Evolutionary conservation across 495 filamentous ascomycete species (phyloP), one percentile per base, ranked within the genome.

Genomic region (Darksidea phi): DNA sequence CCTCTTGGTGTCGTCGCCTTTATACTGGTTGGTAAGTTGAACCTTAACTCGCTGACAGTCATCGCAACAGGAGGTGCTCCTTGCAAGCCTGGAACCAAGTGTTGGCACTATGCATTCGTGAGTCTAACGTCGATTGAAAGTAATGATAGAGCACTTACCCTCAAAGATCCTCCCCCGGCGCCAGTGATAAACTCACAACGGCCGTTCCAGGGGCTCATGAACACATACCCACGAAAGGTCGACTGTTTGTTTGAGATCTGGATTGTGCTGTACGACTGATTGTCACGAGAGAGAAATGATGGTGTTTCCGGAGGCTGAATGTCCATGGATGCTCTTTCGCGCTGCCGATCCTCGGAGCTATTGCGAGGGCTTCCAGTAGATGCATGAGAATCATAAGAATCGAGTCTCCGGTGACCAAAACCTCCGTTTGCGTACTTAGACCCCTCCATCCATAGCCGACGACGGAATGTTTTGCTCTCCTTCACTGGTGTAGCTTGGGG

Each of bases 151-250:
- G 15, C 15, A 54, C 48, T 41, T 51, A 72, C 71, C 63, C 76
- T 89, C 0, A 96, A 74, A 52, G 81, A 85, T 47, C 86, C 81
- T 18, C 91, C 90, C 34, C 82, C 85, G 34, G 83, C 79, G 57
- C 88, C 86, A 3, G 88, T 90, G 6, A 80, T 75, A 72, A 96
- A 96, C 52, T 91, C 88, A 74, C 91, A 96, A 24, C 78, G 80
- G 17, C 90, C 88, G 54, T 88, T 81, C 91, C 91, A 96, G 0
- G 91, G 91, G n/a, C 86, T 90, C 38, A 79, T 69, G 71, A 96
- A 95, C 12, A 82, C 73, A 73, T 86, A 88, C 6, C 77, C 78
- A 45, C 76, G 77, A 10, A 59, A 66, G 48, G 56, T 55, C 8
- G 62, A 59, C 42, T 42, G 48, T 28, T 46, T 48, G 42, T 72